Evolutionary conservation across 2,329 filamentous ascomycete species (phyloP).

Genomic region (Dactylonectria macrodidyma): DNA sequence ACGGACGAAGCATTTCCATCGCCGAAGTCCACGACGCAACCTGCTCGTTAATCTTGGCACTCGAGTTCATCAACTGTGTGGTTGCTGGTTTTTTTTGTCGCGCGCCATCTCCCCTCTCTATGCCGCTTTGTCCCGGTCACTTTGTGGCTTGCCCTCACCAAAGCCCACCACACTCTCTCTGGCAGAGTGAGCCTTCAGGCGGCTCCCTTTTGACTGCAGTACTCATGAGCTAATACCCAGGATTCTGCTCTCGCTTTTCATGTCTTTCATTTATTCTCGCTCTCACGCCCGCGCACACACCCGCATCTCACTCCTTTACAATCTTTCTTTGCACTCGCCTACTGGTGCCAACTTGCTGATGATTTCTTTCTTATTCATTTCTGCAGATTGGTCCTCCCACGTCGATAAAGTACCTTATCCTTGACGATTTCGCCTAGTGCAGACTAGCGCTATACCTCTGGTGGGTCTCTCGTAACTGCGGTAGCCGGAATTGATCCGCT

Average conservation of each 20-base stretch:
- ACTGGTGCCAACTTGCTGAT: slow-evolving; percentile 45
- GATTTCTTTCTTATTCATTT: slow-evolving; percentile 33
- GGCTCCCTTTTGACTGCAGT: slow-evolving; percentile 28
- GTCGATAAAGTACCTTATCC: slow-evolving; percentile 43
- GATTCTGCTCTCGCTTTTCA: slow-evolving; percentile 9
- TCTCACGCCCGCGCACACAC: not conserved
- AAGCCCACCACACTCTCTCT: slow-evolving; percentile 26
- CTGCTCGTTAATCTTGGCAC: slow-evolving; percentile 39
- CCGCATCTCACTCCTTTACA: slow-evolving; percentile 16
- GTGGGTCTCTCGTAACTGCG: slow-evolving; percentile 42
- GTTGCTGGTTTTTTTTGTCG: slow-evolving; percentile 38
- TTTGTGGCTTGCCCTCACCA: slow-evolving; percentile 24
- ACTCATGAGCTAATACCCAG: slow-evolving; percentile 21
- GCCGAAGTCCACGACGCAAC: slow-evolving; percentile 35
- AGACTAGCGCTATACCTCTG: slow-evolving; percentile 42
- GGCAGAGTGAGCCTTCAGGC: slow-evolving; percentile 10
- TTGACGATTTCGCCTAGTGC: slow-evolving; percentile 34
- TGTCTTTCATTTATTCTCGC: slow-evolving; percentile 15
- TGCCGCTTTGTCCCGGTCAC: slow-evolving; percentile 44
- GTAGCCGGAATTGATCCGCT: slow-evolving; percentile 40
- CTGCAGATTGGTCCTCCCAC: slow-evolving; percentile 42
- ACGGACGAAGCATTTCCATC: slow-evolving; percentile 38
- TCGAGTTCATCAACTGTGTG: slow-evolving; percentile 27
- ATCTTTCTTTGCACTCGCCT: slow-evolving; percentile 2
- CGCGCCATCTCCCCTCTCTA: slow-evolving; percentile 26